These are phyloP conservation scores for Linnemannia schmuckeri DNA, from an alignment of 192 early-diverging fungal species.

Conservation along the genomic window DNA sequence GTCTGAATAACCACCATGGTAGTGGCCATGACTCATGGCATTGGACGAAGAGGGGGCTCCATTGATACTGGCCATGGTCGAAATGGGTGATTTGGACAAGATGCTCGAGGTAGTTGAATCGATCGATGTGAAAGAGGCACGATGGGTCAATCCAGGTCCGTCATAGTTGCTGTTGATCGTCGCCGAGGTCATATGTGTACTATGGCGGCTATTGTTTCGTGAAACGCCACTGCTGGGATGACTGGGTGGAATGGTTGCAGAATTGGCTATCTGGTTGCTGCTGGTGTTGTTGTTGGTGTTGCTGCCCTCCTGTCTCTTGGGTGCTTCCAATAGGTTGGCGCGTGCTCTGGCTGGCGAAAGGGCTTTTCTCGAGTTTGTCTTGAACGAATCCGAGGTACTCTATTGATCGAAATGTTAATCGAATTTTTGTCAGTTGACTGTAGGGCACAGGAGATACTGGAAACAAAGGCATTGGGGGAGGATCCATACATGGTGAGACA, in stretches of 20 bases:
- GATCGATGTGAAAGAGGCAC: slow-evolving; percentile 31
- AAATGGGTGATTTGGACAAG: slow-evolving; percentile 24
- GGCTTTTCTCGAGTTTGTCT: slow-evolving; percentile 11
- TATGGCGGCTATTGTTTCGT: slow-evolving; percentile 12
- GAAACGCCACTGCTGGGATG: neutral
- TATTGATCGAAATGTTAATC: neutral
- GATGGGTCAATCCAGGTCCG: slow-evolving; percentile 20
- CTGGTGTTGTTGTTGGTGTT: slow-evolving; percentile 12
- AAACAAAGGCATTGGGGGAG: neutral
- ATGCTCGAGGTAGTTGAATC: slow-evolving; percentile 42
- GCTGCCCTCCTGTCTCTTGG: slow-evolving; percentile 21
- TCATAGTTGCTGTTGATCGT: slow-evolving; percentile 1
- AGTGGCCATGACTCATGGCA: neutral
- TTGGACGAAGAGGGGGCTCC: slow-evolving; percentile 18
- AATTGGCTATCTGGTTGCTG: slow-evolving; percentile 8
- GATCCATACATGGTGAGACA: neutral
- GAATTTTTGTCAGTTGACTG: no score
- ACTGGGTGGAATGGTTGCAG: slow-evolving; percentile 1
- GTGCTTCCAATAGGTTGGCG: slow-evolving; percentile 16
- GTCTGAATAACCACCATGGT: neutral
- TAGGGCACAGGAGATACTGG: neutral
- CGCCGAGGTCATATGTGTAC: neutral
- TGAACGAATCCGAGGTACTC: neutral
- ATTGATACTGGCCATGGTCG: slow-evolving; percentile 50
- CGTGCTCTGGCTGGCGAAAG: slow-evolving; percentile 23